Percentiles rank a stretch among this genome's conserved stretches.
Conservation (phyloP, 2,329 filamentous ascomycete genomes). For the Sclerotiophoma versabilis region DNA sequence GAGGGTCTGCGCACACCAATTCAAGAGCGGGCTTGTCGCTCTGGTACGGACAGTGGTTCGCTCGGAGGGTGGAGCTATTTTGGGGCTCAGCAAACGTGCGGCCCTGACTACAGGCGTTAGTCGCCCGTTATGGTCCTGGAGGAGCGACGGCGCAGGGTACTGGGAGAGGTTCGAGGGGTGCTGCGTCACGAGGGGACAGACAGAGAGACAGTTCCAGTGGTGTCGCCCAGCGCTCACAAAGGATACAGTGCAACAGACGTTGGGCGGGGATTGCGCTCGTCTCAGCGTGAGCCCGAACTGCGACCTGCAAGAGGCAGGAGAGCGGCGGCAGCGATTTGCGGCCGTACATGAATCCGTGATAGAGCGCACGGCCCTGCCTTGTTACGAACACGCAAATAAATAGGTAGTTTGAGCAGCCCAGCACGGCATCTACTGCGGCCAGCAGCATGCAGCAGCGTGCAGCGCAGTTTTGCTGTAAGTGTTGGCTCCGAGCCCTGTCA, state of each 20-base stretch:
- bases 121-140: slow-evolving; percentile 28
- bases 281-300: slow-evolving; percentile 26
- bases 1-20: slow-evolving; percentile 12
- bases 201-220: slow-evolving; percentile 1
- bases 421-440: background rate
- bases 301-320: slow-evolving; percentile 30
- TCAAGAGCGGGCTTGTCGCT: slow-evolving; percentile 13
- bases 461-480: no score
- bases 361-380: slow-evolving; percentile 7
- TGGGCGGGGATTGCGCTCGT: slow-evolving; percentile 6
- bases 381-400: slow-evolving; percentile 23
- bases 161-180: slow-evolving; percentile 11
- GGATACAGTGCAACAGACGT: background rate
- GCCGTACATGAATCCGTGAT: slow-evolving; percentile 17
- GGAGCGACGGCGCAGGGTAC: slow-evolving; percentile 12
- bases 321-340: slow-evolving; percentile 28
- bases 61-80: slow-evolving; percentile 30
- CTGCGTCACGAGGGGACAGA: slow-evolving; percentile 14
- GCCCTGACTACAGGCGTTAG: slow-evolving; percentile 30
- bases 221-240: slow-evolving; percentile 8
- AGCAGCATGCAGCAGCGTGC: background rate
- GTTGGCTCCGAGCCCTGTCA: no score
- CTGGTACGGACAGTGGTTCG: slow-evolving; percentile 15
- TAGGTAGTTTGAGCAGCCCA: background rate
- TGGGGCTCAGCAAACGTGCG: slow-evolving; percentile 30